phyloP scores from a whole-genome alignment of 805 yeast genomes.

The Teunomyces cretensis region DNA sequence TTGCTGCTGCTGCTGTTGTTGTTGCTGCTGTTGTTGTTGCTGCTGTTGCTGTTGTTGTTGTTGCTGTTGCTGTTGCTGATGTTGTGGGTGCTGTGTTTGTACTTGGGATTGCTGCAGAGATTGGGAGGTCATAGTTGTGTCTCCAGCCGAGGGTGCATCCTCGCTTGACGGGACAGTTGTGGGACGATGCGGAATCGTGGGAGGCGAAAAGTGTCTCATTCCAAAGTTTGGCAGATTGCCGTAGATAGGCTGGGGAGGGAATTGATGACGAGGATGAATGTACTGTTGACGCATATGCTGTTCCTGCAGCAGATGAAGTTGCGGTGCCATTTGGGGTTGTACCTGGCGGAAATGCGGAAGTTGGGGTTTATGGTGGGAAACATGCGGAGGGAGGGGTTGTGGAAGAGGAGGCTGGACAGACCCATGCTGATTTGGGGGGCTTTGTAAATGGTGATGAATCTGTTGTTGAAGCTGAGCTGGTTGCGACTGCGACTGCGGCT shows the following conservation, averaged over 20 bases:
- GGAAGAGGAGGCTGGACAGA: conserved; percentile 3
- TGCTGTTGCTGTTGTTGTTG: conserved; percentile 7
- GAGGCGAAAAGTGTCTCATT: background rate
- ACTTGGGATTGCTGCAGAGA: conserved; percentile 1
- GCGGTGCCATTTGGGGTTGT: conserved; percentile 3
- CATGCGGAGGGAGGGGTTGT: conserved; percentile 3
- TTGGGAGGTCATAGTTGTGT: background rate
- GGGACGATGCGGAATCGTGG: background rate
- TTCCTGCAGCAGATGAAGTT: conserved; percentile 5
- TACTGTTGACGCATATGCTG: conserved; percentile 3
- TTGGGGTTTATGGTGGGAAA: background rate
- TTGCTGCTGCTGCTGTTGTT: conserved; percentile 5
- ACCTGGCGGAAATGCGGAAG: conserved; percentile 4
- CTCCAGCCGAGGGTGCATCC: background rate
- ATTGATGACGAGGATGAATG: background rate
- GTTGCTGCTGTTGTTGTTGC: conserved; percentile 7
- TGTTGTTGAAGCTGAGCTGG: conserved; percentile 7
- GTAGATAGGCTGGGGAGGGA: conserved; percentile 1
- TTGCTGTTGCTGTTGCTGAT: conserved; percentile 7
- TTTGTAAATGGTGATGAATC: background rate
- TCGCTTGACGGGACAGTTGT: background rate
- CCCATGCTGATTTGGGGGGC: conserved; percentile 1
- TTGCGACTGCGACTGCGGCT: conserved; percentile 5
- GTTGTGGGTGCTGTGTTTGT: conserved; percentile 5
- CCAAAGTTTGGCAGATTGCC: background rate